Evolutionary conservation across 2,329 filamentous ascomycete species (phyloP).

Genomic region (Fusarium poae): DNA sequence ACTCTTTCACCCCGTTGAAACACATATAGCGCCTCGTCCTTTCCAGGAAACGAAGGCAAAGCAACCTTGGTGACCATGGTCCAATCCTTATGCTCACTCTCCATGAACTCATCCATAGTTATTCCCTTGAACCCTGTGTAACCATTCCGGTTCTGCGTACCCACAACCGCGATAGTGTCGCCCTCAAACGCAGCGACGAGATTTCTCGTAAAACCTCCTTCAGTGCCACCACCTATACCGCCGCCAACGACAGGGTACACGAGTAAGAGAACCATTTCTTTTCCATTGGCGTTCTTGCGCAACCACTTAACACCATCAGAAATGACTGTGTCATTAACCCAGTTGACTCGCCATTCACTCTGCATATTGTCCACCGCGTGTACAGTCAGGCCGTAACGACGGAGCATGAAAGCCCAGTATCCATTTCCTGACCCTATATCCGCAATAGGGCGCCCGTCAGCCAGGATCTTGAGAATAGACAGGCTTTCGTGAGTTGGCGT

Average conservation of each 20-base stretch:
- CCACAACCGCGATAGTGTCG: constrained; percentile 76
- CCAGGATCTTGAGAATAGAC: constrained; percentile 68
- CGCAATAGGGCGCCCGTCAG: constrained; percentile 66
- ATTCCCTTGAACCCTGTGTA: constrained; percentile 76
- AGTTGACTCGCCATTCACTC: constrained; percentile 75
- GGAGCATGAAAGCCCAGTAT: constrained; percentile 81
- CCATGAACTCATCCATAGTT: constrained; percentile 77
- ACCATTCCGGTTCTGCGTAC: constrained; percentile 80
- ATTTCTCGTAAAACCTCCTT: constrained; percentile 73
- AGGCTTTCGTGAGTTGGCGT: constrained; percentile 77
- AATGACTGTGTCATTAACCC: constrained; percentile 75
- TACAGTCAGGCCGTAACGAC: constrained; percentile 67
- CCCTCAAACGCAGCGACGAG: constrained; percentile 72
- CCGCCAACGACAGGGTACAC: constrained; percentile 80
- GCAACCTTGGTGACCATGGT: constrained; percentile 72
- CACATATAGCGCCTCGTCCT: constrained; percentile 80
- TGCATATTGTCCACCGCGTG: constrained; percentile 75
- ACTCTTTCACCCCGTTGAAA: constrained; percentile 66
- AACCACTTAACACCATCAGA: constrained; percentile 72
- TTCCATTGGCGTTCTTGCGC: constrained; percentile 61
- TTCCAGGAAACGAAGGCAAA: constrained; percentile 80
- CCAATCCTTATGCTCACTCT: constrained; percentile 68
- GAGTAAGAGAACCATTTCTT: constrained; percentile 72
- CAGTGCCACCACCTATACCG: constrained; percentile 72
- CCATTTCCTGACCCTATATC: constrained; percentile 80